These are phyloP conservation scores for Marasmius tenuissimus DNA, from an alignment of 1,284 basidiomycete species.

Conservation along the genomic window DNA sequence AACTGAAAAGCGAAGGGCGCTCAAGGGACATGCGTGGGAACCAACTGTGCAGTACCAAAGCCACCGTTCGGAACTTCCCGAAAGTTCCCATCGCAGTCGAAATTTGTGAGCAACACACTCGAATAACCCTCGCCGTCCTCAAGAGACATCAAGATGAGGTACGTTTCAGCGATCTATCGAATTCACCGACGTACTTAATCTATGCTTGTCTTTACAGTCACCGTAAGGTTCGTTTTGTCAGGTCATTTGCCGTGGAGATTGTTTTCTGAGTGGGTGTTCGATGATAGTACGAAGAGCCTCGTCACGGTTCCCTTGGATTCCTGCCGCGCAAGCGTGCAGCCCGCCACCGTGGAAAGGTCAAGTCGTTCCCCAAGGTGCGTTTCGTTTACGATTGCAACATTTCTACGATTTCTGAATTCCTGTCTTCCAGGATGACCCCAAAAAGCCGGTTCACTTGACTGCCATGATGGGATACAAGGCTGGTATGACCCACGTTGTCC, in stretches of 20 bases:
- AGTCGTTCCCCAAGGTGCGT: slow-evolving; percentile 93
- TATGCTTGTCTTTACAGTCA: slow-evolving; percentile 40
- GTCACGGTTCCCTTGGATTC: slow-evolving; percentile 92
- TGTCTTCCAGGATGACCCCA: slow-evolving; percentile 87
- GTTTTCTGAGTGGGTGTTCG: slow-evolving; percentile 6
- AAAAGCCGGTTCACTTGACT: slow-evolving; percentile 99
- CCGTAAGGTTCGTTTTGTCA: slow-evolving; percentile 52
- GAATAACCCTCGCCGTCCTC: slow-evolving; percentile 27
- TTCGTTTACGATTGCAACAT: not conserved
- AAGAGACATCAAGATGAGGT: slow-evolving; percentile 55
- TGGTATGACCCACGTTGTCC: slow-evolving; percentile 99
- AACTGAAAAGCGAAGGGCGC: too few species aligned
- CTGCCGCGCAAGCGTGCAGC: slow-evolving; percentile 94
- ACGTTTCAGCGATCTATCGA: slow-evolving; percentile 21
- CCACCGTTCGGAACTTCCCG: slow-evolving; percentile 1
- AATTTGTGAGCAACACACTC: not conserved
- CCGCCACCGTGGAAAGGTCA: slow-evolving; percentile 96
- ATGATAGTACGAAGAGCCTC: slow-evolving; percentile 88
- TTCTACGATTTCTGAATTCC: slow-evolving; percentile 12
- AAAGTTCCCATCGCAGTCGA: not conserved
- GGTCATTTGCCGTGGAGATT: slow-evolving; percentile 11
- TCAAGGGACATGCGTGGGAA: not conserved
- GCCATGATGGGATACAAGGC: slow-evolving; percentile 99
- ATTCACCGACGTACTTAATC: slow-evolving; percentile 17
- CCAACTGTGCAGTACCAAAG: not conserved